A percentile compares a stretch with the other conserved stretches of the same genome.
phyloP scores from a whole-genome alignment of 164 flowering plant species.

The Chloranthus sessilifolius region DNA sequence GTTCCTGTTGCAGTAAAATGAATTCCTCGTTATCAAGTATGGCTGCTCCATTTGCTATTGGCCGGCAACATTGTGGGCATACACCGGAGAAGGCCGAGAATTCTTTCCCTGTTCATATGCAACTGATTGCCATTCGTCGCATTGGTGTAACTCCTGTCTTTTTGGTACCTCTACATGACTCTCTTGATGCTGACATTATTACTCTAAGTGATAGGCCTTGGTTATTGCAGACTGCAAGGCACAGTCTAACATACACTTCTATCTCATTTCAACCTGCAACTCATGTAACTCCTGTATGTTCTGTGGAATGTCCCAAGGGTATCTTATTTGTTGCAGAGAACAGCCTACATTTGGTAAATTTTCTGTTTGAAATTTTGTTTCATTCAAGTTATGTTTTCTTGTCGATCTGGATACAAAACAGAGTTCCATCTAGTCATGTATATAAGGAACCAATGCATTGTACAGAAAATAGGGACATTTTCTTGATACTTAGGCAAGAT shows the following conservation, averaged over 20 bases:
- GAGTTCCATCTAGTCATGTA: not conserved
- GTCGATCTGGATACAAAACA: not conserved
- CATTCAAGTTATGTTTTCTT: not conserved
- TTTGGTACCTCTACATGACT: constrained; percentile 75
- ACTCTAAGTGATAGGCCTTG: constrained; percentile 98
- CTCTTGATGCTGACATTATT: constrained; percentile 71
- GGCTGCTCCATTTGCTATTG: constrained; percentile 14
- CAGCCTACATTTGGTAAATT: constrained; percentile 80
- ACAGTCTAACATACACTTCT: constrained; percentile 83
- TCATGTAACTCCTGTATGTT: constrained; percentile 85
- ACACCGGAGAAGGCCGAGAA: constrained; percentile 25
- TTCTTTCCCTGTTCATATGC: constrained; percentile 44
- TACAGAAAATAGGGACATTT: too few species aligned
- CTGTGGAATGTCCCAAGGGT: constrained; percentile 81
- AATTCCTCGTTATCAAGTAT: constrained; percentile 15
- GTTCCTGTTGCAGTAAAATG: constrained; percentile 22
- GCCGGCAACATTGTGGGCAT: constrained; percentile 15
- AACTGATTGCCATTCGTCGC: constrained; percentile 82
- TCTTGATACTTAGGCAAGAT: too few species aligned
- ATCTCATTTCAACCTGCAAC: constrained; percentile 92
- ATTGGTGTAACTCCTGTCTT: constrained; percentile 94
- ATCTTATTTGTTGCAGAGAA: constrained; percentile 89
- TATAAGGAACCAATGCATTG: too few species aligned
- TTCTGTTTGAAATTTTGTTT: not conserved
- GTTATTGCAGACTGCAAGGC: constrained; percentile 94